These are phyloP conservation scores for Beta corolliflora DNA, from an alignment of 179 eudicot genomes.

Conservation along the genomic window DNA sequence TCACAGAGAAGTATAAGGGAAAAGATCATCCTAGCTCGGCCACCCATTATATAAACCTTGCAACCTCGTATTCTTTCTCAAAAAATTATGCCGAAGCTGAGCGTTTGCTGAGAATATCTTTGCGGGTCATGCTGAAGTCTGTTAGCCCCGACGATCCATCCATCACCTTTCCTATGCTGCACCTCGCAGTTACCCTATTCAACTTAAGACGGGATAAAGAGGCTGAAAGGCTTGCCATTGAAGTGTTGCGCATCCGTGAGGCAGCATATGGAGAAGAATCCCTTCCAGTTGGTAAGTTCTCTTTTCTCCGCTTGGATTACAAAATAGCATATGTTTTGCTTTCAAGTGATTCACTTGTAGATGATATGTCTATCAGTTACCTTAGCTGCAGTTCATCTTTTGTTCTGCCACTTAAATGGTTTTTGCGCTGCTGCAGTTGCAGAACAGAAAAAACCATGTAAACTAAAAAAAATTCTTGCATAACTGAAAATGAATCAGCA, in stretches of 20 bases:
- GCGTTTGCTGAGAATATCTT: constrained; percentile 64
- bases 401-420: background rate
- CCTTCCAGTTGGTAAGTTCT: constrained; percentile 74
- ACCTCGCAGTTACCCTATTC: constrained; percentile 76
- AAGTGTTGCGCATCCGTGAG: constrained; percentile 70
- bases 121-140: constrained; percentile 58
- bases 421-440: background rate
- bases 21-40: constrained; percentile 75
- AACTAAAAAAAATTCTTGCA: too few relatives aligned
- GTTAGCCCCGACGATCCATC: constrained; percentile 72
- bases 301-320: background rate
- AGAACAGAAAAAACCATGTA: background rate
- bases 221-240: constrained; percentile 73
- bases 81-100: constrained; percentile 76
- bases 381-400: background rate
- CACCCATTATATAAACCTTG: constrained; percentile 73
- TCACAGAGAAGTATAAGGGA: constrained; percentile 64
- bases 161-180: constrained; percentile 78
- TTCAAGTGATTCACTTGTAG: background rate
- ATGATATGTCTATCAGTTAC: background rate
- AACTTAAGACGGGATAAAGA: constrained; percentile 64
- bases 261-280: constrained; percentile 80
- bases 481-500: too few relatives aligned
- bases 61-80: constrained; percentile 70
- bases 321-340: background rate